phyloP scores from a whole-genome alignment of 2,329 filamentous ascomycete species.

The Dactylellina haptotyla region DNA sequence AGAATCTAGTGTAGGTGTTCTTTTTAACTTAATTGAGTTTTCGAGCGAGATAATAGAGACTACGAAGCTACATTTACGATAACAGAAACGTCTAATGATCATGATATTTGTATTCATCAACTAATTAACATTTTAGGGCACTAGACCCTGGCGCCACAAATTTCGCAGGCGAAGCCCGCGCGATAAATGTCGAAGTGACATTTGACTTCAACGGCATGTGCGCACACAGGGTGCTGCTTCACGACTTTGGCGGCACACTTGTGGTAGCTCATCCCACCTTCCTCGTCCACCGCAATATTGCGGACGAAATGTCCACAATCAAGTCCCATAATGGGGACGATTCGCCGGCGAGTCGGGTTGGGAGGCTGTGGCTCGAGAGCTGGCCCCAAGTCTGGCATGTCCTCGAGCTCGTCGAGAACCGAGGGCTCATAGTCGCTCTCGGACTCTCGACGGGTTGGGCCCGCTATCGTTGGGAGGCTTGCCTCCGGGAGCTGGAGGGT shows the following conservation, averaged over 20 bases:
- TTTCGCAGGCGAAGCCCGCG: background rate
- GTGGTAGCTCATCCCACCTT: background rate
- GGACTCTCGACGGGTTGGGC: too few species aligned
- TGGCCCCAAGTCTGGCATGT: background rate
- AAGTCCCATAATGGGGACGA: background rate
- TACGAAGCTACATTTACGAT: too few species aligned
- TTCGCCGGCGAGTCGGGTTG: background rate
- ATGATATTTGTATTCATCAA: background rate
- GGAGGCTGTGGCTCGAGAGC: background rate
- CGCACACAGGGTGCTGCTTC: background rate
- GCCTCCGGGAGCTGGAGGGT: background rate
- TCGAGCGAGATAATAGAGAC: too few species aligned
- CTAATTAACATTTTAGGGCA: background rate
- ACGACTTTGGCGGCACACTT: background rate
- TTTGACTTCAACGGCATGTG: background rate
- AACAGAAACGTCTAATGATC: too few species aligned
- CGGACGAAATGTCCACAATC: conserved; percentile 7
- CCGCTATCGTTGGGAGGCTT: too few species aligned
- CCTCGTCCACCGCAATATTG: background rate
- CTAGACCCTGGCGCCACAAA: background rate
- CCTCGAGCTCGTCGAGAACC: conserved; percentile 15
- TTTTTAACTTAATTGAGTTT: too few species aligned
- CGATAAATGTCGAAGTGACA: background rate
- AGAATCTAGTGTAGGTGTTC: too few species aligned
- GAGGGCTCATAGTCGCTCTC: background rate